Evolutionary conservation across 805 yeast species (phyloP).

Genomic region (Ogataea siamensis): DNA sequence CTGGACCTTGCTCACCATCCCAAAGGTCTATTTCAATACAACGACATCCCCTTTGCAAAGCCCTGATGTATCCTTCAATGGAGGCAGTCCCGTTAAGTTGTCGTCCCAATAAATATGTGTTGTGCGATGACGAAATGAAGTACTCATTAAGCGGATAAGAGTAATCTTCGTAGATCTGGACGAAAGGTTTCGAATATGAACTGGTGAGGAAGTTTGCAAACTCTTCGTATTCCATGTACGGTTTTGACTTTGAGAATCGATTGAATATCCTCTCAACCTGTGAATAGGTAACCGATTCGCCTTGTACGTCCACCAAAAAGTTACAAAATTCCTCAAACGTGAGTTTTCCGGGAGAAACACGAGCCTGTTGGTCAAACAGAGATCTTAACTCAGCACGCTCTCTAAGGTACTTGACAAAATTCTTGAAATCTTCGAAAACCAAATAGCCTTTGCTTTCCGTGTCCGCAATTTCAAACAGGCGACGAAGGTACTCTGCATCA

Average conservation of each 20-base stretch:
- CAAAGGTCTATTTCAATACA: constrained; percentile 95
- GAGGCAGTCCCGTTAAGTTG: constrained; percentile 88
- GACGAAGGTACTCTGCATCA: constrained; percentile 47
- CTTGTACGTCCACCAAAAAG: constrained; percentile 50
- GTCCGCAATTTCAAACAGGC: constrained; percentile 56
- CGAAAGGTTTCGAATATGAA: constrained; percentile 28
- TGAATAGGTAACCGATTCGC: constrained; percentile 35
- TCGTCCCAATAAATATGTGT: constrained; percentile 84
- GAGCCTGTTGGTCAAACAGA: constrained; percentile 31
- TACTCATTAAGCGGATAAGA: constrained; percentile 78
- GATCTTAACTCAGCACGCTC: constrained; percentile 56
- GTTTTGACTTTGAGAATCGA: constrained; percentile 33
- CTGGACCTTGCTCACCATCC: constrained; percentile 77
- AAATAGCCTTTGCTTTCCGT: constrained; percentile 47
- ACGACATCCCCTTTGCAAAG: constrained; percentile 87
- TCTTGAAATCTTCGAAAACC: constrained; percentile 70
- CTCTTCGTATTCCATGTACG: constrained; percentile 26
- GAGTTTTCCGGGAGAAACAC: constrained; percentile 21
- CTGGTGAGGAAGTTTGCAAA: constrained; percentile 35
- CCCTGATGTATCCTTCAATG: constrained; percentile 83
- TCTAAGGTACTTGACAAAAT: constrained; percentile 67
- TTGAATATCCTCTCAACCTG: constrained; percentile 36
- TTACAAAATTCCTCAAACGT: constrained; percentile 32
- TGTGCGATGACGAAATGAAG: constrained; percentile 89
- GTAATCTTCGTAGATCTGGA: constrained; percentile 38